A percentile compares a stretch with the other conserved stretches of the same genome.
phyloP scores from a whole-genome alignment of 345 rosid species.

The Citrus reticulata region DNA sequence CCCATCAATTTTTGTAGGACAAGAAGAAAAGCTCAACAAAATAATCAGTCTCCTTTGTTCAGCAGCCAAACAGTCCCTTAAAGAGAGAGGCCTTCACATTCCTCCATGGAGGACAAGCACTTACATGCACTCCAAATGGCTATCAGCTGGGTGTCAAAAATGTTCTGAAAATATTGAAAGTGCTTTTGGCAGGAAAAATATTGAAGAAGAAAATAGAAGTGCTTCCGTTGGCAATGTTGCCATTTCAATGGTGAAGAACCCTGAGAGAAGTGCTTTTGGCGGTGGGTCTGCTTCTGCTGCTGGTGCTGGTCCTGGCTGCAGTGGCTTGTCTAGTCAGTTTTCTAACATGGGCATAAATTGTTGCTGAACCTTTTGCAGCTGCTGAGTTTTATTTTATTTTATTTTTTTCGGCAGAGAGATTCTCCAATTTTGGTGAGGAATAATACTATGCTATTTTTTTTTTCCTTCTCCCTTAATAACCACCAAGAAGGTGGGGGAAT shows the following conservation, averaged over 20 bases:
- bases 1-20: constrained; percentile 47
- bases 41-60: constrained; percentile 41
- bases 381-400: no score
- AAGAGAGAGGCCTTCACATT: constrained; percentile 46
- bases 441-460: no score
- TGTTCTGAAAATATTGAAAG: neutral
- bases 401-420: neutral
- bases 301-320: neutral
- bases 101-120: constrained; percentile 58
- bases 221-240: neutral
- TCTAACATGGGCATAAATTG: constrained; percentile 42
- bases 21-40: constrained; percentile 34
- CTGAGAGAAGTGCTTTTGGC: constrained; percentile 18
- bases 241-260: constrained; percentile 19
- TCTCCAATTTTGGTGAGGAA: constrained; percentile 9
- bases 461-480: no score
- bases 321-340: constrained; percentile 42
- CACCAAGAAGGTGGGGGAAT: no score
- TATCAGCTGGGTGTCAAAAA: constrained; percentile 6
- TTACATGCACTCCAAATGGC: constrained; percentile 59
- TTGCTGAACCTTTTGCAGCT: constrained; percentile 22
- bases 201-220: neutral
- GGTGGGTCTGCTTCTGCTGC: constrained; percentile 21
- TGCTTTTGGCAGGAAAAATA: neutral
- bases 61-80: constrained; percentile 47